Base-by-base conservation (phyloP, 1,284 basidiomycete genomes). In the Schizopora paradoxa region DNA sequence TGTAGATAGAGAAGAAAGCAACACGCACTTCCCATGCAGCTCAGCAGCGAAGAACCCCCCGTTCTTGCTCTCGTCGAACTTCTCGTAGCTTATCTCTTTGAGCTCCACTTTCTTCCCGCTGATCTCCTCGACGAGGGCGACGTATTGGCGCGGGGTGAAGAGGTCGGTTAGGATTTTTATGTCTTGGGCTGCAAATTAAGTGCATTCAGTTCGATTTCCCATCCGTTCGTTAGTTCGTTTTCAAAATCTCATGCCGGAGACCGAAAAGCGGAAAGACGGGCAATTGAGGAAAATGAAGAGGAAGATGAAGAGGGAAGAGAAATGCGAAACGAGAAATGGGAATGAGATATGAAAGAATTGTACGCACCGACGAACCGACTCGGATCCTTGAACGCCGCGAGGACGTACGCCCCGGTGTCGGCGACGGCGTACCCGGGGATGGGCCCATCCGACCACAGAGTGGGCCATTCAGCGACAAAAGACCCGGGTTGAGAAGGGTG, bases 301-400 rank as follows among this genome's bases (percentile, higher is more conserved):
- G n/a, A n/a, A n/a, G n/a, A n/a, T n/a, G n/a, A n/a, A n/a, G n/a
- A n/a, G n/a, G n/a, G n/a, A n/a, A n/a, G n/a, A n/a, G n/a, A n/a
- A n/a, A n/a, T n/a, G n/a, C n/a, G n/a, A n/a, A n/a, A n/a, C n/a
- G n/a, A n/a, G n/a, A n/a, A n/a, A n/a, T n/a, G n/a, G n/a, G n/a
- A n/a, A n/a, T n/a, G n/a, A n/a, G n/a, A n/a, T 5, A 7, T 10
- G 22, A 22, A 19, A 10, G 33, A 35, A 7, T 35, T 6, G n/a
- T 3, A 45, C 35, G 19, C 21, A 48, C 49, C 49, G 22, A 51
- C 43, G 49, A 49, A 53, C 35, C 48, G 37, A 33, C 45, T 11
- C 13, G 51, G 51, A 25, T 53, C 41, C 33, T 51, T 51, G 31
- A 53, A 51, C 18, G 49, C 51, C 22, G 39, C 49, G 21, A 48